A percentile compares a stretch with the other conserved stretches of the same genome.
Conservation (phyloP, 1,284 basidiomycete genomes). For the Ceratobasidium sp. region DNA sequence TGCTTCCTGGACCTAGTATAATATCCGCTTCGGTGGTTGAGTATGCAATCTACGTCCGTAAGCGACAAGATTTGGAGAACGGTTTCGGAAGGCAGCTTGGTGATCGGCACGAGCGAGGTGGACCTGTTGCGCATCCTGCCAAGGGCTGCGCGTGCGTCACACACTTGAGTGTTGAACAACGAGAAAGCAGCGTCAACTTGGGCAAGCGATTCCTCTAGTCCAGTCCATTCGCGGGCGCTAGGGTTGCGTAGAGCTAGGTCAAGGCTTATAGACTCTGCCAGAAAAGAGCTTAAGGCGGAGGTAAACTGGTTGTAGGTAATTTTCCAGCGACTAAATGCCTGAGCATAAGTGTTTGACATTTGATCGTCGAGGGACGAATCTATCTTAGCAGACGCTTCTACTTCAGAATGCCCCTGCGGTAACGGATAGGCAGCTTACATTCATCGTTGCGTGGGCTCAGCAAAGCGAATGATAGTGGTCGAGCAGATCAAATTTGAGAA, state of each 20-base stretch:
- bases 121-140: background rate
- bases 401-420: background rate
- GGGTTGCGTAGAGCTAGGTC: background rate
- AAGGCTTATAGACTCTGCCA: background rate
- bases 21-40: background rate
- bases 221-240: background rate
- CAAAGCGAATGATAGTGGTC: too few species aligned
- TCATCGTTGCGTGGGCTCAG: too few species aligned
- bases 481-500: too few species aligned
- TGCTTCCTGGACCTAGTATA: background rate
- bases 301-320: background rate
- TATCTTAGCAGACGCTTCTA: background rate
- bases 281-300: background rate
- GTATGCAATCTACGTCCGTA: background rate
- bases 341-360: background rate
- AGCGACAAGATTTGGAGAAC: background rate
- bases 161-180: background rate
- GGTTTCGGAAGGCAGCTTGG: background rate
- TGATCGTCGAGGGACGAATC: background rate
- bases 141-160: background rate
- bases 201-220: background rate
- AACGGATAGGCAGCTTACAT: too few species aligned
- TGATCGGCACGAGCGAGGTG: background rate
- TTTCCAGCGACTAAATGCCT: conserved; percentile 2
- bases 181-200: background rate